phyloP scores from a whole-genome alignment of 352 stramenopile species.

The Phytophthora quininea region DNA sequence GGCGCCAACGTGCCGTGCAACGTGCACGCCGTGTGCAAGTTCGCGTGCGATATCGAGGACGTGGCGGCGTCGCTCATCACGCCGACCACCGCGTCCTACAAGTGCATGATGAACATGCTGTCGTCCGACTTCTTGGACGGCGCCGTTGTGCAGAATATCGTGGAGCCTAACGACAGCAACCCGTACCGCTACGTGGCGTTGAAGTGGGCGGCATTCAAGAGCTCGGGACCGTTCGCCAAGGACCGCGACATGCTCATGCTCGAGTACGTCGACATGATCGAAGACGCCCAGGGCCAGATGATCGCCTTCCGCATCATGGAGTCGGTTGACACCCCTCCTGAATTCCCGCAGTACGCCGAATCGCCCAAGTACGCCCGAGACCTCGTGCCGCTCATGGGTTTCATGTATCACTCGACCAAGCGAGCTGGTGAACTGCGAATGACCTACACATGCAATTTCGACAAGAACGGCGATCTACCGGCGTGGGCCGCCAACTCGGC shows the following conservation, averaged over 20 bases:
- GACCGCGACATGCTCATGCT: conserved; percentile 85
- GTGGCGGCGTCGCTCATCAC: conserved; percentile 86
- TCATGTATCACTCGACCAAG: conserved; percentile 90
- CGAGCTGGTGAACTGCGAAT: conserved; percentile 77
- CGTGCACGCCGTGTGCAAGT: conserved; percentile 86
- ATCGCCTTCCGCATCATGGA: conserved; percentile 87
- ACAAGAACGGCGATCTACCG: conserved; percentile 82
- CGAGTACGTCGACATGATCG: conserved; percentile 90
- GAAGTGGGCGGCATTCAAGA: conserved; percentile 90
- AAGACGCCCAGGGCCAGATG: conserved; percentile 85
- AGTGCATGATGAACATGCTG: conserved; percentile 85
- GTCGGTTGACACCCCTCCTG: conserved; percentile 70
- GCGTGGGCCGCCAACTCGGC: conserved; percentile 85
- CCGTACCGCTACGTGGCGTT: conserved; percentile 82
- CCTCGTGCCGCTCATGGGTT: conserved; percentile 82
- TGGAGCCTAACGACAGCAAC: conserved; percentile 65
- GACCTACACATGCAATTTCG: conserved; percentile 89
- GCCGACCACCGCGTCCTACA: conserved; percentile 77
- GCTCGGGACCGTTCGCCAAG: conserved; percentile 76
- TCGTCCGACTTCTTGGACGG: conserved; percentile 87
- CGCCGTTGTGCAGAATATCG: conserved; percentile 81
- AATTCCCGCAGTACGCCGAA: conserved; percentile 59
- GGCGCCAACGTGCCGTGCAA: conserved; percentile 75
- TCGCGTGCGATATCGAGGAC: conserved; percentile 81
- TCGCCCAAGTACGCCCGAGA: conserved; percentile 73